These are phyloP conservation scores for Sclerotinia nivalis DNA, from an alignment of 2,329 filamentous ascomycete genomes.

Conservation along the genomic window DNA sequence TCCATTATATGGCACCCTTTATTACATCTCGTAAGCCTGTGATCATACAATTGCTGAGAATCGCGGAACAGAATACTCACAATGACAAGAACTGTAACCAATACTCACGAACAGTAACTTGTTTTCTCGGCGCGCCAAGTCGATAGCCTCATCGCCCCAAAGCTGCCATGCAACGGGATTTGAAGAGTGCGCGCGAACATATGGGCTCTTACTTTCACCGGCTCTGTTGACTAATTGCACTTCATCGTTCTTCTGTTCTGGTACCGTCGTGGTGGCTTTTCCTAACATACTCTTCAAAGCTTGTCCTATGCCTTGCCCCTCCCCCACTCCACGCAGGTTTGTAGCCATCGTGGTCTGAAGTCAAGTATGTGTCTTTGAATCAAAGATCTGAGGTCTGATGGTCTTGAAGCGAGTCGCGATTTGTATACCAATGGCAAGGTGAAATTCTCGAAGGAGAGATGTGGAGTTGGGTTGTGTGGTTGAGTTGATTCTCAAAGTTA, in stretches of 20 bases:
- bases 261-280: constrained; percentile 13
- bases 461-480: constrained; percentile 4
- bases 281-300: constrained; percentile 31
- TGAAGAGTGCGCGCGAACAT: constrained; percentile 71
- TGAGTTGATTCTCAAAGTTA: constrained; percentile 7
- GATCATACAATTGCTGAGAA: background rate
- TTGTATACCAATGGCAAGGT: constrained; percentile 7
- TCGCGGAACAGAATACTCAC: constrained; percentile 53
- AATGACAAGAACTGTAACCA: constrained; percentile 93
- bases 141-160: constrained; percentile 75
- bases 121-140: constrained; percentile 76
- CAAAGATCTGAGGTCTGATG: background rate
- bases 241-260: constrained; percentile 30
- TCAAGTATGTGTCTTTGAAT: constrained; percentile 5
- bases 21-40: background rate
- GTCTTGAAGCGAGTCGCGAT: background rate
- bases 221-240: constrained; percentile 54
- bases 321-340: constrained; percentile 33
- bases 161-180: constrained; percentile 92
- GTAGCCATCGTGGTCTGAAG: constrained; percentile 35
- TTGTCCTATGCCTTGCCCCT: constrained; percentile 34
- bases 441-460: constrained; percentile 4
- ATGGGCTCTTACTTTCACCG: constrained; percentile 63
- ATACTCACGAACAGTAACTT: constrained; percentile 91
- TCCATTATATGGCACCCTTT: constrained; percentile 87